A percentile compares a stretch with the other conserved stretches of the same genome.
phyloP scores from a whole-genome alignment of 768 basidiomycete genomes.

The Mycena galericulata region DNA sequence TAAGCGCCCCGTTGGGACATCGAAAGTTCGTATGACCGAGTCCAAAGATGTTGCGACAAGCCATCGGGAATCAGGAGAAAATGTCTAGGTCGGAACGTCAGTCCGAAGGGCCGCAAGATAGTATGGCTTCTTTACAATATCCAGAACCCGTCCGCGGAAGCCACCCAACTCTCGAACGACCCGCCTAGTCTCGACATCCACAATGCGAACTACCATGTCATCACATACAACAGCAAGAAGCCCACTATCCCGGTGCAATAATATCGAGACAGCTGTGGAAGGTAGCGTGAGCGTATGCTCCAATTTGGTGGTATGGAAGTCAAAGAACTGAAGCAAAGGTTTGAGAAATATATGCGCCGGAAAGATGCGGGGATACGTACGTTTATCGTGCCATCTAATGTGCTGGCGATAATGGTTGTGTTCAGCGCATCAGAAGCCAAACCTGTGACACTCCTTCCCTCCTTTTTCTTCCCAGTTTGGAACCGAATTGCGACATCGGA shows the following conservation, averaged over 20 bases:
- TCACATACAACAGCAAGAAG: slow-evolving; percentile 88
- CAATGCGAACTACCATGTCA: slow-evolving; percentile 84
- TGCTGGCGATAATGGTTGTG: slow-evolving; percentile 81
- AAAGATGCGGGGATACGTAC: slow-evolving; percentile 59
- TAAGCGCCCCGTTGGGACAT: slow-evolving; percentile 91
- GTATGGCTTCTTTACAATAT: slow-evolving; percentile 69
- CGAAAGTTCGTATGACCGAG: slow-evolving; percentile 93
- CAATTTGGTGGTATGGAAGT: slow-evolving; percentile 89
- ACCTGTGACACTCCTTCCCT: slow-evolving; percentile 77
- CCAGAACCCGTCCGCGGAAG: slow-evolving; percentile 87
- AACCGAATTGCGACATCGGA: slow-evolving; percentile 61
- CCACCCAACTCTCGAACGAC: slow-evolving; percentile 92
- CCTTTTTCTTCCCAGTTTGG: slow-evolving; percentile 53
- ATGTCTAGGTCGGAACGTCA: slow-evolving; percentile 65
- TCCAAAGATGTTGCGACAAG: slow-evolving; percentile 90
- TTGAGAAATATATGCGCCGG: slow-evolving; percentile 5
- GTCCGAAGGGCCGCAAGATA: slow-evolving; percentile 1
- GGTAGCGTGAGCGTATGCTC: slow-evolving; percentile 75
- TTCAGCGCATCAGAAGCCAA: slow-evolving; percentile 90
- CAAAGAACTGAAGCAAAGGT: slow-evolving; percentile 80
- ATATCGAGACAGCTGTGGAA: slow-evolving; percentile 75
- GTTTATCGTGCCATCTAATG: slow-evolving; percentile 89
- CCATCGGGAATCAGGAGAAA: slow-evolving; percentile 97
- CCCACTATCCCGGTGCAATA: slow-evolving; percentile 87
- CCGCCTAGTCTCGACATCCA: slow-evolving; percentile 92